Evolutionary conservation across 202 grass and related monocot species (phyloP), one percentile per base, ranked within the genome.

Genomic region (Digitaria exilis): DNA sequence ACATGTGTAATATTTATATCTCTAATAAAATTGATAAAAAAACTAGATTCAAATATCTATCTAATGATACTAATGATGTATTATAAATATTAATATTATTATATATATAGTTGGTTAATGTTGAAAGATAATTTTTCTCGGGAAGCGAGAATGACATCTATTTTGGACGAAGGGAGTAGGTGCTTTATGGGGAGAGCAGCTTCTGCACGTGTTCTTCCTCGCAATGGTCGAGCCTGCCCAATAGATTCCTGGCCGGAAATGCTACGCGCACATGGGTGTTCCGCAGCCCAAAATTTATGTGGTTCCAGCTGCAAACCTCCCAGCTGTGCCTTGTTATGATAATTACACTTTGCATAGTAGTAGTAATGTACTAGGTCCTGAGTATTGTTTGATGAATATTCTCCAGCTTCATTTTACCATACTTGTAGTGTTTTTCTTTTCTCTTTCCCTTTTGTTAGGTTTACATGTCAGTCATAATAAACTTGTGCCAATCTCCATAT

Each of bases 201-300:
- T n/a, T n/a, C n/a, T n/a, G n/a, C n/a, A n/a, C n/a, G n/a, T n/a
- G 84, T 58, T 63, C 55, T 66, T 60, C 52, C 8, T 25, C 29
- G 29, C 75, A 3, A 65, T 74, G 37, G 37, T 10, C n/a, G 32
- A 81, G 51, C 25, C 11, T 6, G 13, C 45, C 22, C 34, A 18
- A 6, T 26, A 80, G 68, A 75, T 74, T 18, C 80, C 59, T 51
- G 59, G 13, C 1, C 9, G 42, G 75, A 75, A 80, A 75, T 69
- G 31, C 81, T 88, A 84, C 9, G 31, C 4, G 10, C 81, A 75
- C 81, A 68, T 6, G 71, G n/a, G 21, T 14, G 24, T 35, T 4
- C 9, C 32, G 14, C 37, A 7, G 19, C 32, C 62, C 61, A 54
- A 26, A 49, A 52, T 39, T 19, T 22, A 7, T 19, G 48, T 1